A percentile compares a stretch with the other conserved stretches of the same genome.
Evolutionary conservation across 1,139 yeast genomes (phyloP).

Genomic region (Blastobotrys illinoisensis): DNA sequence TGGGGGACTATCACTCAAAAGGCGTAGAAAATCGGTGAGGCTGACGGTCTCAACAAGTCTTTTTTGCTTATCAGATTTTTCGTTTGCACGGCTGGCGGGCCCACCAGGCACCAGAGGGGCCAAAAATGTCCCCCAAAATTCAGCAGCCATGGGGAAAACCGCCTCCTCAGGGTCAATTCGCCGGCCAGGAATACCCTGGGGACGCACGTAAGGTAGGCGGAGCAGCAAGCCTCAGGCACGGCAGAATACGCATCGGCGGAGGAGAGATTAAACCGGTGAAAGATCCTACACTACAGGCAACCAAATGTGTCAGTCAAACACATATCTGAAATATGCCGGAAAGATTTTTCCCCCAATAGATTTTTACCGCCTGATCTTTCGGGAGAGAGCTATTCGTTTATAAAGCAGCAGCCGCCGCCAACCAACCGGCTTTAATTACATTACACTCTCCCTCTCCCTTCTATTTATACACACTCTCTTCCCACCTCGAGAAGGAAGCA

Average conservation of each 20-base stretch:
- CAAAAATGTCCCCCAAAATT: neutral
- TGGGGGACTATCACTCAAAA: neutral
- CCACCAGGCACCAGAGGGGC: neutral
- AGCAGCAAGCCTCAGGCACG: neutral
- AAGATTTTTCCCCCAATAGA: neutral
- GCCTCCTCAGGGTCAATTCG: neutral
- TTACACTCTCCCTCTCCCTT: neutral
- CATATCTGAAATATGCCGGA: neutral
- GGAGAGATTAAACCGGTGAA: neutral
- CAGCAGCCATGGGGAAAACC: neutral
- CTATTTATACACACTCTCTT: neutral
- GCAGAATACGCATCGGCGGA: neutral
- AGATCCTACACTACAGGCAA: neutral
- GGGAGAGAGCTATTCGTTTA: neutral
- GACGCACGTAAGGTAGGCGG: neutral
- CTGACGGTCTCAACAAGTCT: neutral
- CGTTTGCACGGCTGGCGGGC: neutral
- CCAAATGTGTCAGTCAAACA: neutral
- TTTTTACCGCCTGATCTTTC: neutral
- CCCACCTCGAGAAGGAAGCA: neutral
- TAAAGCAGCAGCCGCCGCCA: neutral
- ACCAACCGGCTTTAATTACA: neutral
- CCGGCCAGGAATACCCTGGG: neutral
- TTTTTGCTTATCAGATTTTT: neutral
- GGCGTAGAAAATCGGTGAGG: neutral